Conservation (phyloP, 176 grass and related monocot species). For the Puya raimondii region DNA sequence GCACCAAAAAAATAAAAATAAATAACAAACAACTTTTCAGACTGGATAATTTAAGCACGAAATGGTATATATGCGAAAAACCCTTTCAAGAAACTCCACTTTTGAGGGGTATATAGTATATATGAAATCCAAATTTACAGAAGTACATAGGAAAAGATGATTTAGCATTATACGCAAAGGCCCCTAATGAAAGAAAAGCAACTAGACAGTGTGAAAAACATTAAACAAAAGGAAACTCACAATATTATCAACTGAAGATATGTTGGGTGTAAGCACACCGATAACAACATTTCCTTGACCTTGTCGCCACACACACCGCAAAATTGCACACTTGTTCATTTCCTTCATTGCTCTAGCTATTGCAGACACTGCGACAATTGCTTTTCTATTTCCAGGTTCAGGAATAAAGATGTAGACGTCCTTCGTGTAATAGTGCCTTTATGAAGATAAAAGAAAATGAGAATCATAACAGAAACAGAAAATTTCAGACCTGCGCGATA, state of each 20-base stretch:
- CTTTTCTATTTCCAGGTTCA: conserved; percentile 73
- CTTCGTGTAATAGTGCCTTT: conserved; percentile 85
- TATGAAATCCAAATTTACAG: too few relatives aligned
- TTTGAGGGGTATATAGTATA: too few relatives aligned
- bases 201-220: background rate
- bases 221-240: conserved; percentile 30
- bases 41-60: background rate
- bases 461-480: conserved; percentile 6
- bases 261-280: conserved; percentile 78
- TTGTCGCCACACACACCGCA: conserved; percentile 81
- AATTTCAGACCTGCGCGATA: background rate
- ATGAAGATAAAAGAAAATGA: conserved; percentile 8
- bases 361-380: conserved; percentile 54
- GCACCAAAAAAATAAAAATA: background rate
- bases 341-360: conserved; percentile 81
- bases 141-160: too few relatives aligned
- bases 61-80: background rate
- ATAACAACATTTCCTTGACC: conserved; percentile 71
- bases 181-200: background rate
- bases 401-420: conserved; percentile 75
- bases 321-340: conserved; percentile 67
- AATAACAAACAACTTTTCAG: conserved; percentile 15
- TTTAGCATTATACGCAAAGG: too few relatives aligned
- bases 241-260: conserved; percentile 67
- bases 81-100: too few relatives aligned